These are phyloP conservation scores for Eucalyptus shirleyi DNA, from an alignment of 345 rosid species.

Conservation along the genomic window DNA sequence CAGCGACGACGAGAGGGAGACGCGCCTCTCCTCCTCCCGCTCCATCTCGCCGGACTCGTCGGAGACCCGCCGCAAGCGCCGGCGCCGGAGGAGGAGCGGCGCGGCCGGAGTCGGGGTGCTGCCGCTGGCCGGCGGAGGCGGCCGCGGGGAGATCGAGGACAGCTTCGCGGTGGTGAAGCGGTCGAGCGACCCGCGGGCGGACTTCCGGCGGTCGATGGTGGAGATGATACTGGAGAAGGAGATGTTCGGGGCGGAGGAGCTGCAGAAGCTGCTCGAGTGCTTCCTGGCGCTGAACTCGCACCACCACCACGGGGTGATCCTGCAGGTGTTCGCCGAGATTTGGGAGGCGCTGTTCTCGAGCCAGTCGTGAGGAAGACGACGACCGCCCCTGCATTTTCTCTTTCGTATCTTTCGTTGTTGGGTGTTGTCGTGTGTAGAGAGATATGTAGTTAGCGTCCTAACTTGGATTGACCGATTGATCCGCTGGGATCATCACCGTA, in stretches of 20 bases:
- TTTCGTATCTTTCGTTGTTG: not conserved
- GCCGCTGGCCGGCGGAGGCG: not conserved
- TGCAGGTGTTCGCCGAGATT: conserved; percentile 61
- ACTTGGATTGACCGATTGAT: not conserved
- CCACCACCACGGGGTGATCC: conserved; percentile 51
- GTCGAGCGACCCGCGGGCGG: conserved; percentile 56
- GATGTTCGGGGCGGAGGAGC: conserved; percentile 40
- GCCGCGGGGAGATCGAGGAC: conserved; percentile 29
- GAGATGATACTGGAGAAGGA: conserved; percentile 82
- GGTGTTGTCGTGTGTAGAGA: not conserved
- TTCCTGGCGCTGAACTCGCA: conserved; percentile 56
- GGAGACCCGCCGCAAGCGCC: not conserved
- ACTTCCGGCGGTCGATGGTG: conserved; percentile 68
- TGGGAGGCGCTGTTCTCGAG: conserved; percentile 48
- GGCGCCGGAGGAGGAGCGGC: not conserved
- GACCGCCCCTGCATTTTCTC: not conserved
- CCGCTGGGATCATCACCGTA: not conserved
- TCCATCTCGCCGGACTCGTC: conserved; percentile 54
- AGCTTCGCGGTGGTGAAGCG: conserved; percentile 87
- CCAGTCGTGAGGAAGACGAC: not conserved
- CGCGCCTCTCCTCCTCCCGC: conserved; percentile 51
- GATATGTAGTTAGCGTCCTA: not conserved
- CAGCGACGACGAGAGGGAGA: conserved; percentile 46
- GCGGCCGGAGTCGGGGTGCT: not conserved
- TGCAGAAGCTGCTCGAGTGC: conserved; percentile 64